These are phyloP conservation scores for Casuarina glauca DNA, from an alignment of 306 rosid genomes.

Conservation along the genomic window DNA sequence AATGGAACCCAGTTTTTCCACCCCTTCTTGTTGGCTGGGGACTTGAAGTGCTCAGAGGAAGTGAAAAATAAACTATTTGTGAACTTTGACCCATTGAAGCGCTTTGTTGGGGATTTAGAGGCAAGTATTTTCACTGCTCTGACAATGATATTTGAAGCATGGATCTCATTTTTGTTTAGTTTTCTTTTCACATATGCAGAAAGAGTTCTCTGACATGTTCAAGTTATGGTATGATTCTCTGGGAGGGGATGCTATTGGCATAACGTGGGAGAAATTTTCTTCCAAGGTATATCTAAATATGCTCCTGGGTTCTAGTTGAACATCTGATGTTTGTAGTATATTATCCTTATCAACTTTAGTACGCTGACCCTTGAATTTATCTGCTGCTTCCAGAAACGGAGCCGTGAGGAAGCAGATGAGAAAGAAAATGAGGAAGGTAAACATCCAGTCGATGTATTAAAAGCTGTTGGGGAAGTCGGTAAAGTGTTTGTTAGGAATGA, in stretches of 20 bases:
- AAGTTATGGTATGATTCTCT: slow-evolving; percentile 88
- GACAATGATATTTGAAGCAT: slow-evolving; percentile 6
- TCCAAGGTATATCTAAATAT: slow-evolving; percentile 58
- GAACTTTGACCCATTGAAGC: slow-evolving; percentile 79
- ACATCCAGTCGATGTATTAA: slow-evolving; percentile 41
- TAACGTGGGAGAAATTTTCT: slow-evolving; percentile 64
- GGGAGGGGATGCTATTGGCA: slow-evolving; percentile 92
- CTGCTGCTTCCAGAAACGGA: slow-evolving; percentile 64
- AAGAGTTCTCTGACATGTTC: slow-evolving; percentile 60
- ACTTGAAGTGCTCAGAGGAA: slow-evolving; percentile 59
- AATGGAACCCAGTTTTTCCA: slow-evolving; percentile 64
- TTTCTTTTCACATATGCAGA: slow-evolving; percentile 42
- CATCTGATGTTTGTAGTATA: slow-evolving; percentile 1
- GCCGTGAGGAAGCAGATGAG: slow-evolving; percentile 47
- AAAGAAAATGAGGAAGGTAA: slow-evolving; percentile 30
- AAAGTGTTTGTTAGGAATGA: slow-evolving; percentile 49
- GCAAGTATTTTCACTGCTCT: slow-evolving; percentile 43
- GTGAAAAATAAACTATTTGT: slow-evolving; percentile 67
- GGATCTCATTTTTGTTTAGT: neutral
- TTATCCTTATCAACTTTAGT: slow-evolving; percentile 13
- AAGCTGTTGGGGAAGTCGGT: slow-evolving; percentile 47
- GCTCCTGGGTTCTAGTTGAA: neutral
- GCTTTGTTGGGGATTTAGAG: slow-evolving; percentile 72
- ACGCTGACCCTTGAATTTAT: slow-evolving; percentile 10
- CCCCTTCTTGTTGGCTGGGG: slow-evolving; percentile 68